Evolutionary conservation across 2,329 filamentous ascomycete species (phyloP), one percentile per base, ranked within the genome.

Genomic region (Cladosporium sp.): DNA sequence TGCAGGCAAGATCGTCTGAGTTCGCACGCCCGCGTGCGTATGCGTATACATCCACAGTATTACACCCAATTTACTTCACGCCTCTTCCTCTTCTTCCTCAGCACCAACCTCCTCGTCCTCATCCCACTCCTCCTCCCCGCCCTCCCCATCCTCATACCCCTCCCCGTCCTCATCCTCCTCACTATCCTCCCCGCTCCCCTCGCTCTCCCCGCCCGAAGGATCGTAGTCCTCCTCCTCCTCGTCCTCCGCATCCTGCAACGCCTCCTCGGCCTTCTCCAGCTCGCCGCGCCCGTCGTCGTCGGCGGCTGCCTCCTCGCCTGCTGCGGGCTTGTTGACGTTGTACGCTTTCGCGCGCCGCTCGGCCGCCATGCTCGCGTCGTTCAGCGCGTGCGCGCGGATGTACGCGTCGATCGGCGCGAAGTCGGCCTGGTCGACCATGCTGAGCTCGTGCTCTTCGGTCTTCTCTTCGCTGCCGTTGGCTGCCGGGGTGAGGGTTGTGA

Each of bases 371-470:
- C 79, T 83, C 2, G 81, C 79, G 61, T 85, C 82, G 51, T 85
- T 81, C 32, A 85, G 68, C 5, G 75, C 73, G 61, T 84, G 81
- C 31, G 74, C 72, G 64, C 82, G 82, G 54, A 85, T 73, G 57
- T 84, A 85, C 4, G 72, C 71, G 57, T 84, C 81, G 44, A 85
- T 84, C 13, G 80, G 81, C 0, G 74, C 71, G 58, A 78, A 84
- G 61, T 85, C 79, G 8, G 76, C 78, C 61, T 85, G 82, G 57
- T 85, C 82, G 40, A 85, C 70, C 82, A 85, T 85, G 40, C 76
- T 77, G 58, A 85, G 83, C 58, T 85, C 82, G 14, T 81, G 72
- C 57, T 85, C 82, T 59, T 80, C 72, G 28, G 51, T 16, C 11
- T 44, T 28, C 32, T 55, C 53, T 10, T 53, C 40, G 11, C 57